These are phyloP conservation scores for Ophiocordyceps unilateralis DNA, from an alignment of 2,329 filamentous ascomycete species.

Conservation along the genomic window DNA sequence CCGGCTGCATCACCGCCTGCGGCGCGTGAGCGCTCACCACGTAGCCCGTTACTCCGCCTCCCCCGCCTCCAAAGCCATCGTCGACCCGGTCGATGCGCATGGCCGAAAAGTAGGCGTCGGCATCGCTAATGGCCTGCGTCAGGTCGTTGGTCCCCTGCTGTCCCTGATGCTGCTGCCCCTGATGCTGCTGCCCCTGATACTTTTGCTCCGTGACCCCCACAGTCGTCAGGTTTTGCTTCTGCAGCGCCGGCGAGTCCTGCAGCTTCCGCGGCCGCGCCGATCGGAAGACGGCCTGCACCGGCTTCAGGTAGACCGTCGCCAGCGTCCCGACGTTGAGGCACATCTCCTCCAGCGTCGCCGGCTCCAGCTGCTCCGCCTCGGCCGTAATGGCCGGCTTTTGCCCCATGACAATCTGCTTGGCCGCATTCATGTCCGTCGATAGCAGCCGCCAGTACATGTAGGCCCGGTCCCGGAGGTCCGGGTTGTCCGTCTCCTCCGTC, in stretches of 20 bases:
- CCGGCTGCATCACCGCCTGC: slow-evolving; percentile 57
- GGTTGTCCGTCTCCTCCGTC: slow-evolving; percentile 97
- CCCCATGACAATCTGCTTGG: slow-evolving; percentile 86
- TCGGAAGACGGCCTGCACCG: slow-evolving; percentile 92
- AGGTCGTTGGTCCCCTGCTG: slow-evolving; percentile 31
- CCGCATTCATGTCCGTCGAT: slow-evolving; percentile 75
- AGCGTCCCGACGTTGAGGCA: slow-evolving; percentile 91
- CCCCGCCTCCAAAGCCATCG: slow-evolving; percentile 38
- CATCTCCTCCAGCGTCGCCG: slow-evolving; percentile 85
- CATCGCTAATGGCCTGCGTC: slow-evolving; percentile 60
- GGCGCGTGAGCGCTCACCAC: slow-evolving; percentile 73
- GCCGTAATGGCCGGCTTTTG: slow-evolving; percentile 93
- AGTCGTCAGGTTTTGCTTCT: slow-evolving; percentile 39
- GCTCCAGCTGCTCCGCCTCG: slow-evolving; percentile 86
- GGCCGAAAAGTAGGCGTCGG: slow-evolving; percentile 72
- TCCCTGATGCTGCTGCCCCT: no score
- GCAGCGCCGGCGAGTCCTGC: slow-evolving; percentile 69
- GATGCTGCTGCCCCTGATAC: no score
- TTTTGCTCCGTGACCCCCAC: no score
- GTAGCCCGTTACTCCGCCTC: slow-evolving; percentile 35
- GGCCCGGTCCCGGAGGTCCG: slow-evolving; percentile 82
- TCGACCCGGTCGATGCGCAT: slow-evolving; percentile 56
- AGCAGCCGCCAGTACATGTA: slow-evolving; percentile 99
- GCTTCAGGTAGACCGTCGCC: slow-evolving; percentile 94
- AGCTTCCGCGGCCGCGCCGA: slow-evolving; percentile 67